Evolutionary conservation across 176 grass and related monocot species (phyloP), one percentile per base, ranked within the genome.

Genomic region (Oryza brachyantha): DNA sequence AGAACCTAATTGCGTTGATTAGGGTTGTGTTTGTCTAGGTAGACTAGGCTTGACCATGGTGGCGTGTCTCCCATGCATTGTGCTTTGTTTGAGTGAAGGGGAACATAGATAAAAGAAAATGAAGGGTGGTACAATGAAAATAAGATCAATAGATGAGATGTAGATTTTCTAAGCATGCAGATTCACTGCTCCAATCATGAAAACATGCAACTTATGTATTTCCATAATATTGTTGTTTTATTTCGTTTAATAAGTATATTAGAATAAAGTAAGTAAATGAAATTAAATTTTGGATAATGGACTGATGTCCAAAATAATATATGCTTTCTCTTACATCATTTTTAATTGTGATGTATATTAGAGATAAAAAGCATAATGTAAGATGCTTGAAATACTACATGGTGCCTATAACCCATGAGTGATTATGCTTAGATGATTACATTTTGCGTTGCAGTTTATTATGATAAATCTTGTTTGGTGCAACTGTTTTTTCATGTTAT

Each of bases 1-100:
- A 73, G 28, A 36, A 16, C 34, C 36, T 41, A 48, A 36, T 42
- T 29, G 22, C 14, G 17, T 54, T 28, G 36, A 67, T 73, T 80
- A 74, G 61, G 5, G 36, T 16, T n/a, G 36, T 3, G 21, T 45
- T 58, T 73, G 58, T 73, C 2, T 25, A 17, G 42, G 13, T 16
- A 5, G 4, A 16, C 42, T 45, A 45, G 8, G 10, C 78, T 79
- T 55, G 31, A 14, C 43, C 55, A 65, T 34, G 57, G 19, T 14
- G 13, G 79, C 35, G 72, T 19, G 25, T 73, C 19, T 35, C 5
- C 68, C 16, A 21, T 45, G 13, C 40, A 12, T 65, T 85, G 29
- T 73, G 60, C 21, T 72, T 3, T 85, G 68, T 79, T 66, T 58
- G 60, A 21, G 76, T 66, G 21, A 35, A 65, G 68, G 76, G 69